phyloP scores from a whole-genome alignment of 2,329 filamentous ascomycete species.

The Pseudopithomyces maydicus region DNA sequence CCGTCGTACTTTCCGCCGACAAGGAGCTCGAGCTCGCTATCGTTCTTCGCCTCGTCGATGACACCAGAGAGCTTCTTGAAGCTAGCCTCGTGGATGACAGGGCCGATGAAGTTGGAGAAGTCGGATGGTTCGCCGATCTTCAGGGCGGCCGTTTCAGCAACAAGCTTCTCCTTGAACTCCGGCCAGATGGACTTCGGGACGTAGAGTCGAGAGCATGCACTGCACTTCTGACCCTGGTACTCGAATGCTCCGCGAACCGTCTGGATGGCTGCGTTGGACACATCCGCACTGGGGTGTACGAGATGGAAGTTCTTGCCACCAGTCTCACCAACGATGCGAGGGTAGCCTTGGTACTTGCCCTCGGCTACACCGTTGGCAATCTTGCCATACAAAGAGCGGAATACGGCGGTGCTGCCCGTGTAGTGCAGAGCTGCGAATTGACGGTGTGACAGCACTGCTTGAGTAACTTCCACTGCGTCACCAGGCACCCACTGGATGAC shows the following conservation, averaged over 20 bases:
- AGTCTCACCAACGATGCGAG: slow-evolving; percentile 87
- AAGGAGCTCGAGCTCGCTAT: slow-evolving; percentile 73
- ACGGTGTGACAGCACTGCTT: slow-evolving; percentile 73
- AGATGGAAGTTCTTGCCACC: slow-evolving; percentile 95
- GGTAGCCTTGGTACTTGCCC: slow-evolving; percentile 82
- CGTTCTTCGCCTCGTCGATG: slow-evolving; percentile 80
- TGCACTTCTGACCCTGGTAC: slow-evolving; percentile 91
- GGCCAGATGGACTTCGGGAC: slow-evolving; percentile 77
- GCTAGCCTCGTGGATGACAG: slow-evolving; percentile 67
- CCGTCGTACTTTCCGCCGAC: slow-evolving; percentile 78
- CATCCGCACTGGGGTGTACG: slow-evolving; percentile 75
- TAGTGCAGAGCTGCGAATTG: slow-evolving; percentile 93
- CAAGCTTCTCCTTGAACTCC: slow-evolving; percentile 69
- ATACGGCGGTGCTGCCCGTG: slow-evolving; percentile 90
- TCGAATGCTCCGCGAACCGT: slow-evolving; percentile 88
- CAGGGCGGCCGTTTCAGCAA: slow-evolving; percentile 71
- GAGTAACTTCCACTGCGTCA: slow-evolving; percentile 82
- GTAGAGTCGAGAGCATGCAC: slow-evolving; percentile 80
- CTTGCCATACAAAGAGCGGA: slow-evolving; percentile 84
- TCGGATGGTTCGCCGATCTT: slow-evolving; percentile 73
- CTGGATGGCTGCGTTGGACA: slow-evolving; percentile 78
- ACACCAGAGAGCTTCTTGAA: slow-evolving; percentile 80
- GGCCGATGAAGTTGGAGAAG: slow-evolving; percentile 81
- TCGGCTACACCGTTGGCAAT: slow-evolving; percentile 82
- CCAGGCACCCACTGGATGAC: slow-evolving; percentile 95